Conservation (phyloP, 441 rosid genomes). For the Adansonia madagascariensis region DNA sequence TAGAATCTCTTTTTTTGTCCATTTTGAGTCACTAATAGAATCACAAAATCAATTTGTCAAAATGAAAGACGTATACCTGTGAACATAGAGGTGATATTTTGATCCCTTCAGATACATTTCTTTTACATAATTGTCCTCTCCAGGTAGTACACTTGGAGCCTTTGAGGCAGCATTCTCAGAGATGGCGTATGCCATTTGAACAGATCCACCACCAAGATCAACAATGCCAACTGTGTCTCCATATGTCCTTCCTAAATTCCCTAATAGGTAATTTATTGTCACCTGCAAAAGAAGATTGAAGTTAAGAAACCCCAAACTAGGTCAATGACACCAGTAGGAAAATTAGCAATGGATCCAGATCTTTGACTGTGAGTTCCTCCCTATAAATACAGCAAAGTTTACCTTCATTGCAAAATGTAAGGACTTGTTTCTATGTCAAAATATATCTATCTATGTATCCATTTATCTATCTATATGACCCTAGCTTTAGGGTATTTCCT, state of each 20-base stretch:
- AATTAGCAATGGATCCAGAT: background rate
- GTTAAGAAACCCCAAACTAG: slow-evolving; percentile 7
- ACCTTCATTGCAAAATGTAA: background rate
- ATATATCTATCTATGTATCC: background rate
- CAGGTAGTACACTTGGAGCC: slow-evolving; percentile 66
- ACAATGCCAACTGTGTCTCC: slow-evolving; percentile 91
- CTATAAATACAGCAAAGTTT: background rate
- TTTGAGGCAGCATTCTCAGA: slow-evolving; percentile 76
- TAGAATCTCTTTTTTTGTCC: background rate
- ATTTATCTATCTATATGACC: background rate
- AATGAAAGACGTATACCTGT: slow-evolving; percentile 60
- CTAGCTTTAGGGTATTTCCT: background rate
- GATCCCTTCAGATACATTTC: slow-evolving; percentile 82
- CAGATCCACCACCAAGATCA: slow-evolving; percentile 99
- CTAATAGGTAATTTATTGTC: slow-evolving; percentile 85
- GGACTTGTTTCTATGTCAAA: background rate
- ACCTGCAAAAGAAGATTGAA: slow-evolving; percentile 53
- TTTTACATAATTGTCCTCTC: slow-evolving; percentile 81
- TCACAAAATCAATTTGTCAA: slow-evolving; percentile 20
- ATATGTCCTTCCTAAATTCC: slow-evolving; percentile 73
- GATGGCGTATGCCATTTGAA: slow-evolving; percentile 99
- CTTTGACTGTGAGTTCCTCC: background rate
- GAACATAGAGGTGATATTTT: slow-evolving; percentile 90
- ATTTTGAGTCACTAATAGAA: background rate
- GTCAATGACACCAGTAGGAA: background rate